Conservation (phyloP, 768 basidiomycete genomes). For the Serpula lacrymans region DNA sequence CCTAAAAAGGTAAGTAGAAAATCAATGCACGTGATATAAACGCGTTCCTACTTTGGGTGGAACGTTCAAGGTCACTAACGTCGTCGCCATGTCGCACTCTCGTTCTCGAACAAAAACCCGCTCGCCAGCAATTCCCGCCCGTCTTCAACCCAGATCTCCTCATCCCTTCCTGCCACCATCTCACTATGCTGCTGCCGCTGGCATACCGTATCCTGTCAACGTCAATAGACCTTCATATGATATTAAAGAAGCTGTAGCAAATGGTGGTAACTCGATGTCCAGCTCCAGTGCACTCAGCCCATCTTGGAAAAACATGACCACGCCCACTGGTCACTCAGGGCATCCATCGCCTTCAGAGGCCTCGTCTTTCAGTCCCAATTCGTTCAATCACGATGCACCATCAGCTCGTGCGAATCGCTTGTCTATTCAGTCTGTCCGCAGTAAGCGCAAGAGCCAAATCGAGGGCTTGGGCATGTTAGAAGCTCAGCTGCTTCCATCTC, state of each 20-base stretch:
- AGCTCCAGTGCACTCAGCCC: not conserved
- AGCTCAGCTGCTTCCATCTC: slow-evolving; percentile 61
- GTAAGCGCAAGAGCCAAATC: slow-evolving; percentile 38
- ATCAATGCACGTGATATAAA: not conserved
- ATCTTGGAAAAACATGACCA: too few relatives aligned
- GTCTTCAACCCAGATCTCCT: slow-evolving; percentile 25
- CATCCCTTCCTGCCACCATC: slow-evolving; percentile 51
- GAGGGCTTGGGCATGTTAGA: slow-evolving; percentile 59
- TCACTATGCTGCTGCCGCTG: slow-evolving; percentile 53
- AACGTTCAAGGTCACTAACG: not conserved
- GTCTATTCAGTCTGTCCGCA: slow-evolving; percentile 3
- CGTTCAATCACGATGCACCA: slow-evolving; percentile 1
- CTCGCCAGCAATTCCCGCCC: slow-evolving; percentile 36
- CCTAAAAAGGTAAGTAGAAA: too few relatives aligned
- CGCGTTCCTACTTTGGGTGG: too few relatives aligned
- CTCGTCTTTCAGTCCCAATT: slow-evolving; percentile 4
- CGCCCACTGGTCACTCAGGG: slow-evolving; percentile 7
- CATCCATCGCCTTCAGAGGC: slow-evolving; percentile 10
- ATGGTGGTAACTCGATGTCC: too few relatives aligned
- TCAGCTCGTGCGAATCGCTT: not conserved
- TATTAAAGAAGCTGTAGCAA: too few relatives aligned
- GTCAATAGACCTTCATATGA: not conserved
- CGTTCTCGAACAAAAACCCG: slow-evolving; percentile 36
- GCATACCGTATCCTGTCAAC: slow-evolving; percentile 22
- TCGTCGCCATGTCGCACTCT: slow-evolving; percentile 8